A percentile compares a stretch with the other conserved stretches of the same genome.
These are phyloP conservation scores for Leishmania lainsoni DNA, from an alignment of 208 protist species.

Conservation along the genomic window DNA sequence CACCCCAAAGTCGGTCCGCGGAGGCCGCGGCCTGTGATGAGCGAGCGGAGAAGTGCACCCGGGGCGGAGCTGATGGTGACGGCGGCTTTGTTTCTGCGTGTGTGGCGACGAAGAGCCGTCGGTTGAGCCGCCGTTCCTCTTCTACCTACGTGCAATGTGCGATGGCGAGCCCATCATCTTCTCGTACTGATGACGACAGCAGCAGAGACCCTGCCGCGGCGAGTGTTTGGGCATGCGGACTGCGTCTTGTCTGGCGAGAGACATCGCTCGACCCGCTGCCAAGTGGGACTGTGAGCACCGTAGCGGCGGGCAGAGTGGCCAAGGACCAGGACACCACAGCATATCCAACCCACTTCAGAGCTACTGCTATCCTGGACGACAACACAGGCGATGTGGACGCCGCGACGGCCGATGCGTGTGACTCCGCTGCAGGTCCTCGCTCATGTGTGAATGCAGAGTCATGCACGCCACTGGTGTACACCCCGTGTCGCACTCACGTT, in stretches of 20 bases:
- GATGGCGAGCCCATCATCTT: background rate
- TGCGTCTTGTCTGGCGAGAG: constrained; percentile 1
- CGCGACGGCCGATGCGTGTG: background rate
- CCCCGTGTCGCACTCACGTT: background rate
- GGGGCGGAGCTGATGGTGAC: background rate
- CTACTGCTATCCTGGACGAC: background rate
- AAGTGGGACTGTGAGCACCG: background rate
- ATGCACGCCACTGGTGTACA: background rate
- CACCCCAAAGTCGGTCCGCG: background rate
- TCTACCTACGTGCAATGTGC: constrained; percentile 2
- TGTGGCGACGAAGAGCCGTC: background rate
- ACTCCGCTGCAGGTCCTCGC: background rate
- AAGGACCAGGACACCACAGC: background rate
- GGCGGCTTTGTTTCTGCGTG: background rate
- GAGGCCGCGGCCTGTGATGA: background rate
- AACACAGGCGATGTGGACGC: background rate
- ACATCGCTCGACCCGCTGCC: background rate
- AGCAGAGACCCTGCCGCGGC: background rate
- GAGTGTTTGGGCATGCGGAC: background rate
- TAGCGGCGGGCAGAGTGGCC: background rate
- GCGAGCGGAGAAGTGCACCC: background rate
- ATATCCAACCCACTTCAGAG: background rate
- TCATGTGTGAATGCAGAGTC: background rate
- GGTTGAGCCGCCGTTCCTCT: no score
- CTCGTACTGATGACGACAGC: background rate